Conservation (phyloP, 2,329 filamentous ascomycete species). For the Kalaharituber pfeilii region DNA sequence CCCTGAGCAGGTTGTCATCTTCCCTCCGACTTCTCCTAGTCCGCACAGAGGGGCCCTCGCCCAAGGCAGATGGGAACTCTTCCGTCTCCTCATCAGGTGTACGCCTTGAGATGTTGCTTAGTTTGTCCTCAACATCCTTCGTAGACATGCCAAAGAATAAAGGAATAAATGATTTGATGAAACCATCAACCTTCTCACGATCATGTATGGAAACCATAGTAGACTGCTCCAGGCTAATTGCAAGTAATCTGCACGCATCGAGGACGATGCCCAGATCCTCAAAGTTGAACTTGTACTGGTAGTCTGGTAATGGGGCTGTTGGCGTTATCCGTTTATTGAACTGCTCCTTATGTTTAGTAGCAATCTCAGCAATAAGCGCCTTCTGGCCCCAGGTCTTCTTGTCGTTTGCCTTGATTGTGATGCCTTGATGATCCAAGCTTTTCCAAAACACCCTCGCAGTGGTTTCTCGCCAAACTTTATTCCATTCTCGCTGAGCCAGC, state of each 20-base stretch:
- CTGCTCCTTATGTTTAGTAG: constrained; percentile 83
- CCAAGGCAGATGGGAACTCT: constrained; percentile 47
- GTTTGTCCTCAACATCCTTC: constrained; percentile 47
- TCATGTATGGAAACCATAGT: constrained; percentile 40
- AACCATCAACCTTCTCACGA: constrained; percentile 55
- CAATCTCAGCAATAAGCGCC: constrained; percentile 75
- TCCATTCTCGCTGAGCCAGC: constrained; percentile 91
- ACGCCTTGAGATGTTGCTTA: constrained; percentile 51
- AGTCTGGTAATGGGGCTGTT: constrained; percentile 50
- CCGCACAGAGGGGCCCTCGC: constrained; percentile 46
- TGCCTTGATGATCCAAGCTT: constrained; percentile 91
- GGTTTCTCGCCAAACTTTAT: constrained; percentile 95
- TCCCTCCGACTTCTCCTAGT: constrained; percentile 48
- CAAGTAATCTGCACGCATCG: constrained; percentile 33
- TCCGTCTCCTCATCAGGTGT: constrained; percentile 64
- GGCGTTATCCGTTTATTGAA: constrained; percentile 41
- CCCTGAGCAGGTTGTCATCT: constrained; percentile 62
- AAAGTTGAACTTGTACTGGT: constrained; percentile 47
- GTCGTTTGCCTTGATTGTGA: constrained; percentile 71
- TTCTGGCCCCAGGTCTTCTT: constrained; percentile 85
- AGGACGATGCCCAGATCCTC: constrained; percentile 25
- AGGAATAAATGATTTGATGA: constrained; percentile 59
- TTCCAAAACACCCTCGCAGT: constrained; percentile 90
- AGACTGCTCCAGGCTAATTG: constrained; percentile 35
- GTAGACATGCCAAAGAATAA: constrained; percentile 60